Percentiles rank a stretch among this genome's conserved stretches.
phyloP scores from a whole-genome alignment of 1,284 basidiomycete species.

The Trichosporon sp. region DNA sequence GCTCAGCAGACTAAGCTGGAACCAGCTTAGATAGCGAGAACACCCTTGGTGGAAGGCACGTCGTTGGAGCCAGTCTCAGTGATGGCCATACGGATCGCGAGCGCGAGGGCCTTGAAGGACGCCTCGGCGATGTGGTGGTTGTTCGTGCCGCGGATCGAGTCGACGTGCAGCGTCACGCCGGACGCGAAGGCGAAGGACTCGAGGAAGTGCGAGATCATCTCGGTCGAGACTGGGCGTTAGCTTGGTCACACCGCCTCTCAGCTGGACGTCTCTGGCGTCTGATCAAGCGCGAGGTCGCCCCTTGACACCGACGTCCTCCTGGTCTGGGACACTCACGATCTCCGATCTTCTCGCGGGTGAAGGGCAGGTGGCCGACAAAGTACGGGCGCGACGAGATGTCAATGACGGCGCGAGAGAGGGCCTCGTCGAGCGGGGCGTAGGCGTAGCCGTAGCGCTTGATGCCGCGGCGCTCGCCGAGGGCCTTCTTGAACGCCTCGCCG shows the following conservation, averaged over 20 bases:
- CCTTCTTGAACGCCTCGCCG: constrained; percentile 92
- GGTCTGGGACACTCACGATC: constrained; percentile 62
- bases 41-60: constrained; percentile 96
- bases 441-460: constrained; percentile 95
- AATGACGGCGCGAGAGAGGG: constrained; percentile 90
- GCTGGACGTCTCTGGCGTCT: too few species aligned
- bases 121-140: constrained; percentile 97
- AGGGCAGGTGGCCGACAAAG: constrained; percentile 86
- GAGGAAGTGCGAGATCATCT: constrained; percentile 75
- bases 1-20: background rate
- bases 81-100: constrained; percentile 93
- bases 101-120: constrained; percentile 94
- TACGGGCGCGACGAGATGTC: constrained; percentile 97
- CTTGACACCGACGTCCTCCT: too few species aligned
- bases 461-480: constrained; percentile 90
- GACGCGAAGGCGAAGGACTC: constrained; percentile 57
- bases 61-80: constrained; percentile 86
- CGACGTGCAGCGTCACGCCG: constrained; percentile 69
- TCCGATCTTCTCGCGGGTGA: constrained; percentile 94
- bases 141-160: constrained; percentile 91
- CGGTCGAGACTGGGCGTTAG: constrained; percentile 68
- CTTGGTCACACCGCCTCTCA: background rate
- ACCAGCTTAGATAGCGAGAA: constrained; percentile 60
- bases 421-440: constrained; percentile 96
- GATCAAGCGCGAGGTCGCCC: too few species aligned